Evolutionary conservation across 768 basidiomycete species (phyloP).

Genomic region (Paxillus ammoniavirescens): DNA sequence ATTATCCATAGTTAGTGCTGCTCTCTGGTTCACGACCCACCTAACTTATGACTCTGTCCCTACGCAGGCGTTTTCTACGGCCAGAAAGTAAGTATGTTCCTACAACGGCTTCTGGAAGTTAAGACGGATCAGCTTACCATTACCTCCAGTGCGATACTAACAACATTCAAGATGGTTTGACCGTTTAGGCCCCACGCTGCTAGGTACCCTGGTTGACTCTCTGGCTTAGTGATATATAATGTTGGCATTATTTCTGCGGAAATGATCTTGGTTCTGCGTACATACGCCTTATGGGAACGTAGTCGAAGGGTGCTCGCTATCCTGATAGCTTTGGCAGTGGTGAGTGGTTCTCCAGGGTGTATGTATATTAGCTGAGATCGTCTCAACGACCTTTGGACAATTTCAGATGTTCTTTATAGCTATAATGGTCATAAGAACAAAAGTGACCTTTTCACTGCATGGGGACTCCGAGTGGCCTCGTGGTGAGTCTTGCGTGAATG

Average conservation of each 20-base stretch:
- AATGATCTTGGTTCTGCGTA: constrained; percentile 24
- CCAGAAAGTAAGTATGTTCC: constrained; percentile 2
- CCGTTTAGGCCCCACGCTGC: not conserved
- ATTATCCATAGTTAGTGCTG: constrained; percentile 17
- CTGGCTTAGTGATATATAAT: constrained; percentile 10
- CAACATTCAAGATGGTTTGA: constrained; percentile 17
- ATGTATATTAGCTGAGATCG: not conserved
- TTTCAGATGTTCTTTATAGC: constrained; percentile 16
- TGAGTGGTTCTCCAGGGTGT: not conserved
- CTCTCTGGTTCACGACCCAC: not conserved
- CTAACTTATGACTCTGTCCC: not conserved
- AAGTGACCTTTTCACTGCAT: constrained; percentile 10
- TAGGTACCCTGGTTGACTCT: not conserved
- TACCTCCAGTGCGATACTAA: constrained; percentile 19
- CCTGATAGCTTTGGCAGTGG: constrained; percentile 19
- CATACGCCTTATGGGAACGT: constrained; percentile 26
- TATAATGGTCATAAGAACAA: constrained; percentile 7
- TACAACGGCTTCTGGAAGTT: not conserved
- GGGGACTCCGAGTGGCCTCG: constrained; percentile 17
- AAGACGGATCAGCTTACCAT: not conserved
- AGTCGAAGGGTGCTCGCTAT: constrained; percentile 13
- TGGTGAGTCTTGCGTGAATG: constrained; percentile 14
- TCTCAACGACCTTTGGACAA: not conserved
- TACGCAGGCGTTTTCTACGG: constrained; percentile 9
- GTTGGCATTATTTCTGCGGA: constrained; percentile 13